Evolutionary conservation across 306 rosid genomes (phyloP).

Genomic region (Cicer cuneatum): DNA sequence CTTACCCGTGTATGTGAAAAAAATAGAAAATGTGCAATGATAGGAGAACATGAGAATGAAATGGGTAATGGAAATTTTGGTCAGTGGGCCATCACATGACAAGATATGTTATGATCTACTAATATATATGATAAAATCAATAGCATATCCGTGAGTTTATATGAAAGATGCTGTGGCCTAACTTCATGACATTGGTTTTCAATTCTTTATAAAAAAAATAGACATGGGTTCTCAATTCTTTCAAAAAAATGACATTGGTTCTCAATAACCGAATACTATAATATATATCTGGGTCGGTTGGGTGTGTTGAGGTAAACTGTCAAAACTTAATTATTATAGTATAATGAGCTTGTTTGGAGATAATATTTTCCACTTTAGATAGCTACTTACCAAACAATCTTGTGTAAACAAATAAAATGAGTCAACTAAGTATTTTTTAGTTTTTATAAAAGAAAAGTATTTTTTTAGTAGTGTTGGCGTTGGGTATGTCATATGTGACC

Average conservation of each 20-base stretch:
- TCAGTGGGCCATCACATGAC: conserved; percentile 26
- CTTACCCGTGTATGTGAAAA: not conserved
- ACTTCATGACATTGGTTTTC: conserved; percentile 6
- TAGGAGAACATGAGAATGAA: conserved; percentile 11
- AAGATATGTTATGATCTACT: conserved; percentile 4
- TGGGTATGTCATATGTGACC: not conserved
- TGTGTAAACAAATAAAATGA: conserved; percentile 37
- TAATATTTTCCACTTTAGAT: conserved; percentile 13
- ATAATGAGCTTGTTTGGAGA: conserved; percentile 34
- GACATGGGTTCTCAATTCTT: no score
- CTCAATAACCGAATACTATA: not conserved
- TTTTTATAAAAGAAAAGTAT: not conserved
- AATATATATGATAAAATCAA: conserved; percentile 29
- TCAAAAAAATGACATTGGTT: not conserved
- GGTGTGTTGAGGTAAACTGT: conserved; percentile 33
- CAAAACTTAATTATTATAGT: conserved; percentile 22
- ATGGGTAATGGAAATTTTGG: conserved; percentile 14
- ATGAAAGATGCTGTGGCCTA: conserved; percentile 35
- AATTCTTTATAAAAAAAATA: not conserved
- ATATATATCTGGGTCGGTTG: conserved; percentile 14
- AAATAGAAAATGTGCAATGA: conserved; percentile 1
- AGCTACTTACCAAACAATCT: conserved; percentile 22
- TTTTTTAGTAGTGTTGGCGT: not conserved
- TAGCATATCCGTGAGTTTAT: conserved; percentile 34
- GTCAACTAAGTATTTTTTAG: not conserved